Conservation (phyloP, 2,329 filamentous ascomycete genomes). For the Drechslerella stenobrocha region DNA sequence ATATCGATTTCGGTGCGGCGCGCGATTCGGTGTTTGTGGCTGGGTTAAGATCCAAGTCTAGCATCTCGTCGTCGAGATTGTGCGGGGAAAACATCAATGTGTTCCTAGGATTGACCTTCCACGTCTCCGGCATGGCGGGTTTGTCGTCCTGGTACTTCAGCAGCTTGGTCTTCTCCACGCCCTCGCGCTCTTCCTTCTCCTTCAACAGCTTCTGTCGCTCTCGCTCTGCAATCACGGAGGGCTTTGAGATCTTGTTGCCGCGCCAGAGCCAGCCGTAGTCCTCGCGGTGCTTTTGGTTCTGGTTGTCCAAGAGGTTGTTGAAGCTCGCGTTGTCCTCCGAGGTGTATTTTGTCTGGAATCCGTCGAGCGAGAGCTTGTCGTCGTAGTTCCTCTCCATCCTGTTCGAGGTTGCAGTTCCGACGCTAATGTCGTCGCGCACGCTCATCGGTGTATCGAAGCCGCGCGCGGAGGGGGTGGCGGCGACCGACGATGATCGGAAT, state of each 20-base stretch:
- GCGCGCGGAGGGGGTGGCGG: slow-evolving; percentile 68
- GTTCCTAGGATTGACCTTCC: slow-evolving; percentile 76
- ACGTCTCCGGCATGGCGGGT: slow-evolving; percentile 75
- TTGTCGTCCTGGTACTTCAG: slow-evolving; percentile 71
- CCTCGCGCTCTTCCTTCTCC: slow-evolving; percentile 65
- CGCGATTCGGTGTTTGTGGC: slow-evolving; percentile 70
- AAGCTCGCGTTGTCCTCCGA: slow-evolving; percentile 98
- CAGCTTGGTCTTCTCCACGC: slow-evolving; percentile 63
- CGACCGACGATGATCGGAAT: slow-evolving; percentile 25
- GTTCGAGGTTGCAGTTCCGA: slow-evolving; percentile 51
- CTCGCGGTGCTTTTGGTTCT: slow-evolving; percentile 80
- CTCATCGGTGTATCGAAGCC: slow-evolving; percentile 71
- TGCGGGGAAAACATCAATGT: slow-evolving; percentile 82
- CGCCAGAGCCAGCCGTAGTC: slow-evolving; percentile 89
- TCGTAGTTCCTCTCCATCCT: slow-evolving; percentile 63
- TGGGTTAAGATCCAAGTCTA: slow-evolving; percentile 65
- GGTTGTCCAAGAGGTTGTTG: slow-evolving; percentile 84
- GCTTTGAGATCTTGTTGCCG: slow-evolving; percentile 74
- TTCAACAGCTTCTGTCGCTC: slow-evolving; percentile 76
- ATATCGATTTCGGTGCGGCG: slow-evolving; percentile 74
- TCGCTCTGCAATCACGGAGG: slow-evolving; percentile 65
- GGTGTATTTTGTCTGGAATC: slow-evolving; percentile 90
- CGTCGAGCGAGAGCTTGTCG: slow-evolving; percentile 75
- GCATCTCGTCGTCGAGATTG: slow-evolving; percentile 63
- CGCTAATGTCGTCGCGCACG: slow-evolving; percentile 55